phyloP scores from a whole-genome alignment of 768 basidiomycete species.

The Pholiota molesta region DNA sequence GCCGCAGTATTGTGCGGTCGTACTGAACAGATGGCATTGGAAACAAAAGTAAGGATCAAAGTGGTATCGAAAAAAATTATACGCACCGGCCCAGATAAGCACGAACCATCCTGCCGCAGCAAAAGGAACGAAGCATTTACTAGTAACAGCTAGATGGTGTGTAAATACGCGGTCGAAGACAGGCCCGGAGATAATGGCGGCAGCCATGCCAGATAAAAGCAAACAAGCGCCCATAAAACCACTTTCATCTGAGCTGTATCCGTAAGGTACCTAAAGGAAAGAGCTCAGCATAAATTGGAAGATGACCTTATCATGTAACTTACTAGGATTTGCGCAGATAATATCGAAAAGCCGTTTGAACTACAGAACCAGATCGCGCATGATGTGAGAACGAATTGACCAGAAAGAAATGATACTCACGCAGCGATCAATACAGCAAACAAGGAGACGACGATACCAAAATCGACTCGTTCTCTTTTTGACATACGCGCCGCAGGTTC shows the following conservation, averaged over 20 bases:
- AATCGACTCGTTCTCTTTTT: slow-evolving; percentile 68
- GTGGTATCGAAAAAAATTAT: neutral
- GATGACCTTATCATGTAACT: slow-evolving; percentile 21
- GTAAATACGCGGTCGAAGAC: slow-evolving; percentile 85
- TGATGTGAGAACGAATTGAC: neutral
- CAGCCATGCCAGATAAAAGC: slow-evolving; percentile 70
- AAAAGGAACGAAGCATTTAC: slow-evolving; percentile 63
- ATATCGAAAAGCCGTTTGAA: slow-evolving; percentile 62
- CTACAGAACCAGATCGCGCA: slow-evolving; percentile 32
- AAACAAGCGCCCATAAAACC: slow-evolving; percentile 73
- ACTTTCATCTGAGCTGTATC: slow-evolving; percentile 66
- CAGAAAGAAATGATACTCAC: slow-evolving; percentile 39
- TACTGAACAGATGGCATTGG: slow-evolving; percentile 40
- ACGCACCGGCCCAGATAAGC: slow-evolving; percentile 79
- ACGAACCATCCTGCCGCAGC: slow-evolving; percentile 68
- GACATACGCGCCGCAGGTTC: slow-evolving; percentile 59
- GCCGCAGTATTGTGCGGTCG: slow-evolving; percentile 60
- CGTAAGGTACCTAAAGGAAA: slow-evolving; percentile 61
- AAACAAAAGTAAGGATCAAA: neutral
- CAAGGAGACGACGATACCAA: slow-evolving; percentile 54
- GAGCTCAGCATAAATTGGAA: neutral
- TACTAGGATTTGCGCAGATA: slow-evolving; percentile 73
- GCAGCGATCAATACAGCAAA: slow-evolving; percentile 71
- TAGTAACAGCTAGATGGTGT: slow-evolving; percentile 61
- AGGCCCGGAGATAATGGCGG: slow-evolving; percentile 70